Conservation (phyloP, 495 filamentous ascomycete genomes). For the Friedmanniomyces simplex region DNA sequence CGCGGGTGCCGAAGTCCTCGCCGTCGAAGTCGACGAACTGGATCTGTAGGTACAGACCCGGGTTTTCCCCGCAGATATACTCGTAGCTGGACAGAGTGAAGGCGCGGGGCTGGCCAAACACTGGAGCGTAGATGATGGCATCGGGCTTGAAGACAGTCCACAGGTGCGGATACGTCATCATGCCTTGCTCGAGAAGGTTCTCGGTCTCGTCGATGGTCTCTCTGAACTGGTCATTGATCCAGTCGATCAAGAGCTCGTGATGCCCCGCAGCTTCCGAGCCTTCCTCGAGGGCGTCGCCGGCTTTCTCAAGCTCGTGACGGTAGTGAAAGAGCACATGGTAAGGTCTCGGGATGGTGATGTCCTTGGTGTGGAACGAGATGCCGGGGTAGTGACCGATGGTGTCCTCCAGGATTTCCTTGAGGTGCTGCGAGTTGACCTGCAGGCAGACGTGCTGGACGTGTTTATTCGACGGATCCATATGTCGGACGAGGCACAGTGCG, state of each 20-base stretch:
- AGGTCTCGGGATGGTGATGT: conserved; percentile 10
- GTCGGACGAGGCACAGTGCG: conserved; percentile 12
- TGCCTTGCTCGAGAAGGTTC: conserved; percentile 46
- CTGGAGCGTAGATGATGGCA: conserved; percentile 30
- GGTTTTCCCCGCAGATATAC: conserved; percentile 21
- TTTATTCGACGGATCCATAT: conserved; percentile 7
- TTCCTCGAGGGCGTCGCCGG: conserved; percentile 19
- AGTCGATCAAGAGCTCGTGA: conserved; percentile 44
- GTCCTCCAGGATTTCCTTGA: conserved; percentile 15
- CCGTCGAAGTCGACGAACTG: conserved; percentile 53
- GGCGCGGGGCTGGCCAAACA: conserved; percentile 33
- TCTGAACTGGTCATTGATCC: conserved; percentile 49
- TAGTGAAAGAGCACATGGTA: conserved; percentile 18
- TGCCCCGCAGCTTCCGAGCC: conserved; percentile 26
- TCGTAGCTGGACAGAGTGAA: conserved; percentile 32
- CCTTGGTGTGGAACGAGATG: conserved; percentile 15
- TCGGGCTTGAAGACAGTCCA: conserved; percentile 48
- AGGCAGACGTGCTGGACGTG: conserved; percentile 5
- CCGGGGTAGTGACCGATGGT: conserved; percentile 14
- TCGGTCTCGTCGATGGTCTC: conserved; percentile 44
- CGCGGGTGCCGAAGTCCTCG: conserved; percentile 42
- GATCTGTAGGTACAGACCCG: conserved; percentile 27
- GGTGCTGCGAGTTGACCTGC: conserved; percentile 20
- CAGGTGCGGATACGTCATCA: conserved; percentile 48
- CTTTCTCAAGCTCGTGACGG: conserved; percentile 12